phyloP scores from a whole-genome alignment of 192 early-diverging fungal genomes.

The Podila verticillata region DNA sequence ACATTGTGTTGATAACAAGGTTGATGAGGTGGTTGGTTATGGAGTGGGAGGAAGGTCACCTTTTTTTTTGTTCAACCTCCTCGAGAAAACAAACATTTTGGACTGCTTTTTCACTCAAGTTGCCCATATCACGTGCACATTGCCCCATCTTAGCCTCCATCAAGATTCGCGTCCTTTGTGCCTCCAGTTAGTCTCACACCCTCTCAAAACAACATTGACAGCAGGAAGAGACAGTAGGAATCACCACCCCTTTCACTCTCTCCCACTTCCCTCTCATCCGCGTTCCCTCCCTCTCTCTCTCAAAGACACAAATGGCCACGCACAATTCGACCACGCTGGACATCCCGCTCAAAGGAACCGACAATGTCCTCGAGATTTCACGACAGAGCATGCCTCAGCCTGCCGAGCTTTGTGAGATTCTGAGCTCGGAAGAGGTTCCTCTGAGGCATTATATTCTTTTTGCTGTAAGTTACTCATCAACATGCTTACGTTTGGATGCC shows the following conservation, averaged over 20 bases:
- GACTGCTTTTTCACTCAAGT: background rate
- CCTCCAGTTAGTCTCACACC: no score
- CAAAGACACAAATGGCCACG: conserved; percentile 19
- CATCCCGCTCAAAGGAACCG: conserved; percentile 67
- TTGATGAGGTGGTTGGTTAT: conserved; percentile 6
- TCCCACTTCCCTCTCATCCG: no score
- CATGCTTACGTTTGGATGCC: background rate
- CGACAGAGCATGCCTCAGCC: conserved; percentile 65
- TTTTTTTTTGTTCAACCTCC: background rate
- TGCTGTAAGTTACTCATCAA: conserved; percentile 57
- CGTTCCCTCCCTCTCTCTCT: no score
- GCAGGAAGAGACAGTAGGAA: no score
- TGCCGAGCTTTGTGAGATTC: conserved; percentile 74
- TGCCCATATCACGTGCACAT: background rate
- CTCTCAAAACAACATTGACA: no score
- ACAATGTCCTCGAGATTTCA: conserved; percentile 80
- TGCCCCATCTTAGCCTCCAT: no score
- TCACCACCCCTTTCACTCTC: no score
- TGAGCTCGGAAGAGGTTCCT: conserved; percentile 70
- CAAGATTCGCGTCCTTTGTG: no score
- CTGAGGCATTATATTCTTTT: conserved; percentile 75
- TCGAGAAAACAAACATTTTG: no score
- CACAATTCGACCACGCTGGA: conserved; percentile 54
- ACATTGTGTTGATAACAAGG: conserved; percentile 27
- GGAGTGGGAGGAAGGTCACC: background rate